phyloP scores from a whole-genome alignment of 305 asterid genomes.

The Striga hermonthica region DNA sequence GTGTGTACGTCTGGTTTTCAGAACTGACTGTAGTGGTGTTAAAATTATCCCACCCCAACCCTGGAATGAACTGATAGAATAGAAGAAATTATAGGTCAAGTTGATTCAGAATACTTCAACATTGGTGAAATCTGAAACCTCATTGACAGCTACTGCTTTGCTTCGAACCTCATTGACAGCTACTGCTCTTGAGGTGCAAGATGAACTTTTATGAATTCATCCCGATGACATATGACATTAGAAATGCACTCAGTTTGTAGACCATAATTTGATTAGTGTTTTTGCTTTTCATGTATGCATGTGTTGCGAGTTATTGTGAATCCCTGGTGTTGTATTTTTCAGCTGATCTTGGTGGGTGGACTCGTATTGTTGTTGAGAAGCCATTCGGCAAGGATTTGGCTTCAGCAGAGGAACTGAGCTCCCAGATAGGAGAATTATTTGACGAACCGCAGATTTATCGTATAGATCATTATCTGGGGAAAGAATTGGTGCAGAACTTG shows the following conservation, averaged over 20 bases:
- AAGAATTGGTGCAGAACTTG: constrained; percentile 97
- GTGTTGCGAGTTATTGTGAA: not conserved
- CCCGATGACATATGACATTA: not conserved
- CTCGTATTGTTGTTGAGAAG: constrained; percentile 93
- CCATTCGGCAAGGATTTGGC: constrained; percentile 97
- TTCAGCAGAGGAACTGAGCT: constrained; percentile 87
- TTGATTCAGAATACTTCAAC: no score
- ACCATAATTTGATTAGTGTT: not conserved
- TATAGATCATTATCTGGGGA: constrained; percentile 95
- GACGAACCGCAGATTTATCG: constrained; percentile 92
- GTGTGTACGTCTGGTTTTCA: no score
- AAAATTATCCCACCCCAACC: no score
- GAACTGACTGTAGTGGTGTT: no score
- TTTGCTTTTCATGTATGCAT: not conserved
- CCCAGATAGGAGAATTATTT: constrained; percentile 88
- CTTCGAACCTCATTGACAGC: no score
- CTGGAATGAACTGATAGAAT: no score
- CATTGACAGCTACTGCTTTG: no score
- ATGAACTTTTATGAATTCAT: not conserved
- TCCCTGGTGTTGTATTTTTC: constrained; percentile 9
- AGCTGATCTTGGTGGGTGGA: constrained; percentile 98
- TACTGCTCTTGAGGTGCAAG: not conserved
- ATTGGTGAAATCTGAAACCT: no score
- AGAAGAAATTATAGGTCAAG: no score
- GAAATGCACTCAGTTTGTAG: not conserved